Conservation (phyloP, 1,139 yeast species). For the Geotrichum fermentans region DNA sequence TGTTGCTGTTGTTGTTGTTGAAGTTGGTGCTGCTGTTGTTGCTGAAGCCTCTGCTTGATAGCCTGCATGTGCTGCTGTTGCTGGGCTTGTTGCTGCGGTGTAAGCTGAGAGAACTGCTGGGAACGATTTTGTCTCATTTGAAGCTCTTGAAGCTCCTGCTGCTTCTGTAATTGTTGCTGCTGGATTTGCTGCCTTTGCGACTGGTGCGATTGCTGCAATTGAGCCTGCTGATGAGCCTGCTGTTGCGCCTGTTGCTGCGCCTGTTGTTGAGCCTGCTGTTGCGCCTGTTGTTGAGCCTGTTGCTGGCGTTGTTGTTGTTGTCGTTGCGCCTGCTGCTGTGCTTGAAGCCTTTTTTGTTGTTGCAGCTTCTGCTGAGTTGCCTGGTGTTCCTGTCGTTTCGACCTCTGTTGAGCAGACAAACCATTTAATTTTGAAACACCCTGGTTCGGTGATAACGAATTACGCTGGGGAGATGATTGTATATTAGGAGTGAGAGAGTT, state of each 20-base stretch:
- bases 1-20: constrained; percentile 17
- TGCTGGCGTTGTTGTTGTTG: constrained; percentile 3
- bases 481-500: constrained; percentile 1
- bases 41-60: neutral
- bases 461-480: constrained; percentile 6
- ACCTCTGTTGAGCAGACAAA: constrained; percentile 1
- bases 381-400: constrained; percentile 8
- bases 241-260: constrained; percentile 5
- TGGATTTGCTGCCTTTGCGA: constrained; percentile 10
- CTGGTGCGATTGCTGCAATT: constrained; percentile 8
- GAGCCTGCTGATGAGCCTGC: constrained; percentile 11
- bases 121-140: constrained; percentile 9
- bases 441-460: constrained; percentile 4
- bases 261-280: too few species aligned
- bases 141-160: constrained; percentile 19
- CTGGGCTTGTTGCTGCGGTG: constrained; percentile 15
- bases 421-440: constrained; percentile 1
- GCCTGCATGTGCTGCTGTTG: constrained; percentile 19
- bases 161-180: constrained; percentile 11
- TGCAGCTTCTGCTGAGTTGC: constrained; percentile 6
- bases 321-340: constrained; percentile 7
- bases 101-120: constrained; percentile 11
- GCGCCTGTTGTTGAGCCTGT: too few species aligned
- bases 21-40: constrained; percentile 17
- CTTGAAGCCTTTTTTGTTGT: constrained; percentile 3